Percentiles rank a stretch among this genome's conserved stretches.
phyloP scores from a whole-genome alignment of 495 filamentous ascomycete species.

The Daldinia vernicosa region DNA sequence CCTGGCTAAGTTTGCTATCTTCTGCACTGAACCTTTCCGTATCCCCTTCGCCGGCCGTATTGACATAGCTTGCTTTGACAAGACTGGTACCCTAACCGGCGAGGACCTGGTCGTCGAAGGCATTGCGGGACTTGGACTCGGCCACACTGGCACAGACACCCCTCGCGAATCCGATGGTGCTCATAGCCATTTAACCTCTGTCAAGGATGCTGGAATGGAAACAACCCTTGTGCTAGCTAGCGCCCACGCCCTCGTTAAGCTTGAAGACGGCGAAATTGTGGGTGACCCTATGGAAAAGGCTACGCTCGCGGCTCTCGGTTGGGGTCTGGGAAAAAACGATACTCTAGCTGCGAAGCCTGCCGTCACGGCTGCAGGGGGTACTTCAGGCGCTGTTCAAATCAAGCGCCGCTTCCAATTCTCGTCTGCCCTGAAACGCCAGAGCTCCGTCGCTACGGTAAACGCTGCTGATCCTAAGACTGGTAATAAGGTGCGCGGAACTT shows the following conservation, averaged over 20 bases:
- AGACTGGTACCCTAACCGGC: slow-evolving; percentile 95
- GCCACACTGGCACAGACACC: slow-evolving; percentile 69
- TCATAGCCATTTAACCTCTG: slow-evolving; percentile 74
- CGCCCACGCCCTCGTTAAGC: slow-evolving; percentile 91
- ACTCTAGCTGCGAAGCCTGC: slow-evolving; percentile 69
- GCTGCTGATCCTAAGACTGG: slow-evolving; percentile 71
- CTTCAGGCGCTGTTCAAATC: slow-evolving; percentile 77
- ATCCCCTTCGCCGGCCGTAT: slow-evolving; percentile 97
- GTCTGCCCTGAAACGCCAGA: slow-evolving; percentile 93
- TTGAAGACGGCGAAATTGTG: slow-evolving; percentile 97
- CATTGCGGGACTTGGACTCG: slow-evolving; percentile 86
- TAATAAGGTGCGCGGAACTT: slow-evolving; percentile 79
- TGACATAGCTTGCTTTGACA: slow-evolving; percentile 98
- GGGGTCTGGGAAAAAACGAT: slow-evolving; percentile 89
- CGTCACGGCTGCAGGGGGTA: slow-evolving; percentile 53
- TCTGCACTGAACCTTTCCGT: slow-evolving; percentile 99
- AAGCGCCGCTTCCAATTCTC: slow-evolving; percentile 99
- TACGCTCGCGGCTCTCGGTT: slow-evolving; percentile 86
- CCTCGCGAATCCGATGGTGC: slow-evolving; percentile 77
- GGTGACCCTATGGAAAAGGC: slow-evolving; percentile 99
- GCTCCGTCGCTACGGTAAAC: slow-evolving; percentile 85
- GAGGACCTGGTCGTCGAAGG: slow-evolving; percentile 98
- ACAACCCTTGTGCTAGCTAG: slow-evolving; percentile 95
- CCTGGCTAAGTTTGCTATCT: slow-evolving; percentile 93
- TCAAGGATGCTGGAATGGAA: slow-evolving; percentile 71